Conservation (phyloP, 345 rosid species). For the Salix dunnii region DNA sequence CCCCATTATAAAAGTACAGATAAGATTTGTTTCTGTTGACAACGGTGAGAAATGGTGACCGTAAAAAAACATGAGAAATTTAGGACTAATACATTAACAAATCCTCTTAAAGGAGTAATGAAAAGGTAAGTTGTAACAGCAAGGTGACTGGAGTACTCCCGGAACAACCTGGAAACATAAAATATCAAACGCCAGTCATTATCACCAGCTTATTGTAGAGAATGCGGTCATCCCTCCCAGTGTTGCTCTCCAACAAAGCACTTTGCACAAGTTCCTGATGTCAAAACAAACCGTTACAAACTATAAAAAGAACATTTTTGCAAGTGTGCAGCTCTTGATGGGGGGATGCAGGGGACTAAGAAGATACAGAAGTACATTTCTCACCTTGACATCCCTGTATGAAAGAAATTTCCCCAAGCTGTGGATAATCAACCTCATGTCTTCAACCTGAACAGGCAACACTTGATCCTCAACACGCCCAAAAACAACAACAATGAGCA, state of each 20-base stretch:
- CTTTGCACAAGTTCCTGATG: slow-evolving; percentile 88
- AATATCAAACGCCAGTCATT: slow-evolving; percentile 34
- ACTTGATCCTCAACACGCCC: not conserved
- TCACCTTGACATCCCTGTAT: slow-evolving; percentile 86
- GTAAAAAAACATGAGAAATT: not conserved
- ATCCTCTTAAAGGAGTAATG: not conserved
- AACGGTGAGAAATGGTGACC: not conserved
- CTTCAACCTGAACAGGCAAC: slow-evolving; percentile 65
- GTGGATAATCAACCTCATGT: slow-evolving; percentile 84
- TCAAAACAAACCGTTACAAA: not conserved
- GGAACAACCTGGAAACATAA: not conserved
- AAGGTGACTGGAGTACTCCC: not conserved
- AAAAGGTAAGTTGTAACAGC: not conserved
- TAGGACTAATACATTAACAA: not conserved
- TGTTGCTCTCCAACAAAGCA: slow-evolving; percentile 87
- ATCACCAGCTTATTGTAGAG: slow-evolving; percentile 73
- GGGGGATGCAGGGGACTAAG: too few species aligned
- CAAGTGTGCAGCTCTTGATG: not conserved
- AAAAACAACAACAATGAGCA: not conserved
- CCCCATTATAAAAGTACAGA: not conserved
- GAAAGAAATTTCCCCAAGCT: slow-evolving; percentile 78
- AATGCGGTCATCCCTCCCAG: slow-evolving; percentile 90
- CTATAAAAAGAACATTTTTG: not conserved
- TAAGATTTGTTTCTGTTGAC: not conserved
- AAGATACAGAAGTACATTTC: slow-evolving; percentile 7